These are phyloP conservation scores for Gentiana straminea DNA, from an alignment of 257 asterid genomes.

Conservation along the genomic window DNA sequence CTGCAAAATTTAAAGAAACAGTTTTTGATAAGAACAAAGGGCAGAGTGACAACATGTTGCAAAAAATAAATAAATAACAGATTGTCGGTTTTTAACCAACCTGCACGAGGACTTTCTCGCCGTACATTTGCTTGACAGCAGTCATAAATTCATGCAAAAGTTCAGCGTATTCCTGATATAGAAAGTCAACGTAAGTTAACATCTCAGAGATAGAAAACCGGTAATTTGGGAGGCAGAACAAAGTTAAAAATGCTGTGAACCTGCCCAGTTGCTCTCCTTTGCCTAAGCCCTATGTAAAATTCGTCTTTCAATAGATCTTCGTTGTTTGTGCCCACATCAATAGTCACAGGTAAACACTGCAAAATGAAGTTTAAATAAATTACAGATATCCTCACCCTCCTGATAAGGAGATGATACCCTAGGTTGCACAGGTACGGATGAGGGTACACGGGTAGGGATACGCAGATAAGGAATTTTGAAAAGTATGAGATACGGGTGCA, in stretches of 20 bases:
- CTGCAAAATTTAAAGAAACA: slow-evolving; percentile 24
- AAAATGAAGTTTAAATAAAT: background rate
- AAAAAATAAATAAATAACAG: background rate
- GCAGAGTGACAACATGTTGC: background rate
- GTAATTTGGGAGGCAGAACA: too few relatives aligned
- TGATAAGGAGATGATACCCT: too few relatives aligned
- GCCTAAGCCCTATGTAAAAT: slow-evolving; percentile 85
- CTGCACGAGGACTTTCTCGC: slow-evolving; percentile 93
- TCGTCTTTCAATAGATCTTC: slow-evolving; percentile 70
- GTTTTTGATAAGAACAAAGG: background rate
- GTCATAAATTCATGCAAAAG: slow-evolving; percentile 82
- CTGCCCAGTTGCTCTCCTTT: slow-evolving; percentile 93
- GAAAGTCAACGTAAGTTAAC: background rate
- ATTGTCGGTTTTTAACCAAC: slow-evolving; percentile 19
- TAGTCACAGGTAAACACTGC: slow-evolving; percentile 90
- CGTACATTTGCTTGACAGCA: slow-evolving; percentile 84
- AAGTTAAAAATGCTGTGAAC: slow-evolving; percentile 18
- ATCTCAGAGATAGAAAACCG: too few relatives aligned
- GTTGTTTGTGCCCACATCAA: slow-evolving; percentile 93
- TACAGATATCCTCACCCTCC: too few relatives aligned
- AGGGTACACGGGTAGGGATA: too few relatives aligned
- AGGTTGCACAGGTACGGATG: too few relatives aligned
- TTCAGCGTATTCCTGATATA: slow-evolving; percentile 69
- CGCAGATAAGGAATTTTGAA: too few relatives aligned
- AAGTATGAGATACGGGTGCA: too few relatives aligned